These are phyloP conservation scores for Leccinum incarnatum DNA, from an alignment of 768 basidiomycete genomes.

Conservation along the genomic window DNA sequence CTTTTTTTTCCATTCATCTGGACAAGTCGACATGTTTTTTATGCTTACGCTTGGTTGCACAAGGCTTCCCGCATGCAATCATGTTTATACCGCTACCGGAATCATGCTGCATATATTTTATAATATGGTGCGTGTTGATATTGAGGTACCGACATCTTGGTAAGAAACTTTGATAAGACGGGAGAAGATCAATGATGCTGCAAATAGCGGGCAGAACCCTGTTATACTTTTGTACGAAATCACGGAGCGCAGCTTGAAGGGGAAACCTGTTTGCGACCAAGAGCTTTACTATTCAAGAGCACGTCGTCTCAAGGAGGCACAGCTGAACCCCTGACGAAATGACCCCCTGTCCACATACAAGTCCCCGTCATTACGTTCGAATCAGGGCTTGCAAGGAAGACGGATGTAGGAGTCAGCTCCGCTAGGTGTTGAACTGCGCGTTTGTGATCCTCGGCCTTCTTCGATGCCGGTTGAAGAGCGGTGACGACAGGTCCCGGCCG, in stretches of 20 bases:
- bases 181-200: conserved; percentile 1
- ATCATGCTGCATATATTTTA: conserved; percentile 1
- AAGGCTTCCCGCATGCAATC: background rate
- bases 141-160: conserved; percentile 1
- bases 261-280: background rate
- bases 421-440: conserved; percentile 49
- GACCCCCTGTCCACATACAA: conserved; percentile 32
- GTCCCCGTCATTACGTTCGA: conserved; percentile 41
- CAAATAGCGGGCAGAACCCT: background rate
- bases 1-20: background rate
- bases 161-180: conserved; percentile 9
- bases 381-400: conserved; percentile 50
- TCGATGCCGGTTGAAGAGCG: conserved; percentile 52
- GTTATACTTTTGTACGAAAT: conserved; percentile 2
- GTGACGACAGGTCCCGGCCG: conserved; percentile 54
- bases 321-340: background rate
- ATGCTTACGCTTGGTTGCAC: background rate
- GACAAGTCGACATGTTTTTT: background rate
- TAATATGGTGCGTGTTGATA: background rate
- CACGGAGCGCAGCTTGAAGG: background rate
- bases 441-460: conserved; percentile 46
- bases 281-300: conserved; percentile 12
- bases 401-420: conserved; percentile 51
- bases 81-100: background rate
- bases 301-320: conserved; percentile 3